Base-by-base conservation (phyloP, 192 early-diverging fungal species). In the Rhizophagus prolifer region DNA sequence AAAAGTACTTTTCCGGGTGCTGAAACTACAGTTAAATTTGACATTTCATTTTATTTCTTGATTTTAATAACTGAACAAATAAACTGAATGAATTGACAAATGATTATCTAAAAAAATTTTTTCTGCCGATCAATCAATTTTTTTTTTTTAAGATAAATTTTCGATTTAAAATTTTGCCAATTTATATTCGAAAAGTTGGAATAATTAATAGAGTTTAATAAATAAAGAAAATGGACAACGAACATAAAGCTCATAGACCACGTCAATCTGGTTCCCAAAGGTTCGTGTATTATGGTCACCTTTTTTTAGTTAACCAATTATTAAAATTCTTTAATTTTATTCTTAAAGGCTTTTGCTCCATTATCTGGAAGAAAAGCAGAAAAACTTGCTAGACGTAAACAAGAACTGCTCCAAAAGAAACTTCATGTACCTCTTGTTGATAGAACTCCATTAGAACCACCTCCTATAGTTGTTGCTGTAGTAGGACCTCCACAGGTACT, bases 1-100 rank as follows among this genome's bases (percentile, higher is more conserved):
- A 98, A 46, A 8, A 99, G 92, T 14, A 97, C 97, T 78, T 99
- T 99, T 14, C 97, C 97, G 6, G 97, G 95, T 9, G 96, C 95
- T 14, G 96, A 97, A 9, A 92, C 91, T 46, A 93, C 80, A 6
- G 84, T 88, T 21, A 16, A 54, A 54, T 12, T 54, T 13, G 47
- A 14, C 47, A 54, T 54, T 8, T 8, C 7, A 38, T 38, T 38
- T n/a, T n/a, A n/a, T n/a, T 36, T 38, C 36, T 38, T 38, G 36
- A 38, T 38, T n/a, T n/a, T n/a, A n/a, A n/a, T n/a, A n/a, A n/a
- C n/a, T n/a, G n/a, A n/a, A n/a, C n/a, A n/a, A n/a, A n/a, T 36
- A 36, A 36, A 5, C 31, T 34, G 2, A 34, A 34, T 34, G 30
- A 34, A 34, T n/a, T n/a, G n/a, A 34, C 4, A 34, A 34, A 34